Conservation (phyloP, 148 eudicot species). For the Chenopodium album region DNA sequence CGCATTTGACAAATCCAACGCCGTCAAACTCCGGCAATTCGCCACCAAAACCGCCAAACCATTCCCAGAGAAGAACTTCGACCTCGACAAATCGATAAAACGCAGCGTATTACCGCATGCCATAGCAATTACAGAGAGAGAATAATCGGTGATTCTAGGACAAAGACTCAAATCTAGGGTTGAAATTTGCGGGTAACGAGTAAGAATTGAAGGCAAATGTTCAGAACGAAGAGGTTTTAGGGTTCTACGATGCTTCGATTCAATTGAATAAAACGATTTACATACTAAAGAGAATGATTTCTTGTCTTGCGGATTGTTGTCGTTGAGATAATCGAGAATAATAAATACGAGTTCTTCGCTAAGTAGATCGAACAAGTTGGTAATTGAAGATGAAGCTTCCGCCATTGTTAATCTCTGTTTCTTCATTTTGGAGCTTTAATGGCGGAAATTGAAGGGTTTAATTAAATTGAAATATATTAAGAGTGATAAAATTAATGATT, state of each 20-base stretch:
- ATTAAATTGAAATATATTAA: neutral
- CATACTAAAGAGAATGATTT: slow-evolving; percentile 74
- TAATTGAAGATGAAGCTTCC: neutral
- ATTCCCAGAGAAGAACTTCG: slow-evolving; percentile 52
- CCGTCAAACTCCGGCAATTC: slow-evolving; percentile 52
- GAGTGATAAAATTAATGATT: neutral
- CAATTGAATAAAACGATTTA: slow-evolving; percentile 49
- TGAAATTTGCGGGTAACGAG: slow-evolving; percentile 38
- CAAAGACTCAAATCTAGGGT: slow-evolving; percentile 64
- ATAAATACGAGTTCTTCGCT: slow-evolving; percentile 60
- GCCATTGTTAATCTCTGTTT: slow-evolving; percentile 36
- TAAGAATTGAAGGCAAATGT: slow-evolving; percentile 42
- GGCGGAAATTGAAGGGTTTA: slow-evolving; percentile 11
- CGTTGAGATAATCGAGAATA: slow-evolving; percentile 55
- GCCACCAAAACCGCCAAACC: slow-evolving; percentile 56
- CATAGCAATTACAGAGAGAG: slow-evolving; percentile 31
- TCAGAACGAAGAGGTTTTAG: slow-evolving; percentile 62
- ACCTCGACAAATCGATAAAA: slow-evolving; percentile 57
- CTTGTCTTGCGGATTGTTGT: slow-evolving; percentile 45
- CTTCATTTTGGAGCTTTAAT: slow-evolving; percentile 40
- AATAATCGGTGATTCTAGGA: slow-evolving; percentile 59
- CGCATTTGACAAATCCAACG: slow-evolving; percentile 76
- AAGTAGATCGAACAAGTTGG: slow-evolving; percentile 51
- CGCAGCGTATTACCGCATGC: slow-evolving; percentile 32
- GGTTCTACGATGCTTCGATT: slow-evolving; percentile 56